Evolutionary conservation across 208 protist genomes (phyloP).

Genomic region (Herpetomonas muscarum): DNA sequence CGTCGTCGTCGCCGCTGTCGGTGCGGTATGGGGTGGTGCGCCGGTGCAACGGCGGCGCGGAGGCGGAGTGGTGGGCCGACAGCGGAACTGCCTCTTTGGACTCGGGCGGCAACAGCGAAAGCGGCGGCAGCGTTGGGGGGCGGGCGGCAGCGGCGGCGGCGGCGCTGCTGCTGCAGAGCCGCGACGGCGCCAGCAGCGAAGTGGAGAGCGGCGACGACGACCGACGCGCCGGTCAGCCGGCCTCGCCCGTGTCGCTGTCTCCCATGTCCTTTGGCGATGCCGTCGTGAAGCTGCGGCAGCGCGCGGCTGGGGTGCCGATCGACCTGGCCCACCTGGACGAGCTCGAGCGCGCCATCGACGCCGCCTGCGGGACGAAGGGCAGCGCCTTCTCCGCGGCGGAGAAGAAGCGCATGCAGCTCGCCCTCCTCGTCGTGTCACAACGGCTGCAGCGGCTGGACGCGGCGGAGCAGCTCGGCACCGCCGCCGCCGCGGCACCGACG

Average conservation of each 20-base stretch:
- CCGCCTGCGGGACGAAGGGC: conserved; percentile 1
- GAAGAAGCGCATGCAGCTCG: conserved; percentile 22
- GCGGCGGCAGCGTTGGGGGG: no score
- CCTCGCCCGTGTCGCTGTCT: not conserved
- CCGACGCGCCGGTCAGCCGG: not conserved
- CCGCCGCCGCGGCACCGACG: not conserved
- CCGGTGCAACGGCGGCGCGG: no score
- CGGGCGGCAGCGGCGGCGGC: conserved; percentile 13
- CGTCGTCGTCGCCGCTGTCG: no score
- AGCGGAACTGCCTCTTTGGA: not conserved
- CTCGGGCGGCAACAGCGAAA: not conserved
- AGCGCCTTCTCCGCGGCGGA: conserved; percentile 6
- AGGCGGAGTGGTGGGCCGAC: no score
- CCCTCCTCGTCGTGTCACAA: conserved; percentile 33
- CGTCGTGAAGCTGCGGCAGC: conserved; percentile 11
- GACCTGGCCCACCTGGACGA: conserved; percentile 8
- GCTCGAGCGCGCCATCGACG: conserved; percentile 14
- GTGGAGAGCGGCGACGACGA: not conserved
- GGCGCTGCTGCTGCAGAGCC: conserved; percentile 12
- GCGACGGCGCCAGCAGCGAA: conserved; percentile 2
- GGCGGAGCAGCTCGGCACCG: not conserved
- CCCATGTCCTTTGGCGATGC: conserved; percentile 11
- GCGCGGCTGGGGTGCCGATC: conserved; percentile 10
- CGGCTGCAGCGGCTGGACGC: conserved; percentile 24
- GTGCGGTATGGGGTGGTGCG: no score